phyloP scores from a whole-genome alignment of 352 stramenopile genomes.

The Stramenopiles sp. region DNA sequence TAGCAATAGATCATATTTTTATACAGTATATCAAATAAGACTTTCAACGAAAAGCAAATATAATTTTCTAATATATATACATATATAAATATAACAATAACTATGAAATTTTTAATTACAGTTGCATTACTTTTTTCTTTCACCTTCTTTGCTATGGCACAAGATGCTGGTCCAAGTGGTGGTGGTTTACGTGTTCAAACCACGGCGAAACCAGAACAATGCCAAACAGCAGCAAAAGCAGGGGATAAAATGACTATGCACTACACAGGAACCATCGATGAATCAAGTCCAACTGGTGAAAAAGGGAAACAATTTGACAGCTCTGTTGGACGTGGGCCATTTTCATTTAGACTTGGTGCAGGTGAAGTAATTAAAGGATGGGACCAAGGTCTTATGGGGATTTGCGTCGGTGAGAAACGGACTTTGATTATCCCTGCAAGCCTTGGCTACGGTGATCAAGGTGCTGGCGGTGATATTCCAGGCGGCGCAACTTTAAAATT shows the following conservation, averaged over 20 bases:
- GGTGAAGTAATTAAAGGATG: conserved; percentile 77
- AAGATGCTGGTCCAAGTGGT: neutral
- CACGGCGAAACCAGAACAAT: neutral
- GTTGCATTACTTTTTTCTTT: neutral
- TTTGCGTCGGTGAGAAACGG: conserved; percentile 64
- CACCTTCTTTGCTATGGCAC: neutral
- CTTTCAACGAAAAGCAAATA: no score
- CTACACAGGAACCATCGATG: conserved; percentile 75
- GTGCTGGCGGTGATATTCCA: conserved; percentile 71
- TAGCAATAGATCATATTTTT: no score
- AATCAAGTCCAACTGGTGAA: conserved; percentile 31
- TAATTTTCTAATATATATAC: no score
- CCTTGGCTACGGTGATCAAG: conserved; percentile 77
- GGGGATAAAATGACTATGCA: conserved; percentile 76
- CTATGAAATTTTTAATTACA: neutral
- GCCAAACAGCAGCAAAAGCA: conserved; percentile 17
- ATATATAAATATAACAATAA: no score
- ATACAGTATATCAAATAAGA: no score
- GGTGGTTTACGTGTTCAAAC: neutral
- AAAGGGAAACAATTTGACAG: conserved; percentile 92
- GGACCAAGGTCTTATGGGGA: conserved; percentile 35
- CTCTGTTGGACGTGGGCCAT: conserved; percentile 75
- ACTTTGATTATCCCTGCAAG: conserved; percentile 51
- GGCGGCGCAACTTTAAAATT: conserved; percentile 82
- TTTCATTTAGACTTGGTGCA: conserved; percentile 76